Base-by-base conservation (phyloP, 257 asterid species). In the Henckelia pumila region DNA sequence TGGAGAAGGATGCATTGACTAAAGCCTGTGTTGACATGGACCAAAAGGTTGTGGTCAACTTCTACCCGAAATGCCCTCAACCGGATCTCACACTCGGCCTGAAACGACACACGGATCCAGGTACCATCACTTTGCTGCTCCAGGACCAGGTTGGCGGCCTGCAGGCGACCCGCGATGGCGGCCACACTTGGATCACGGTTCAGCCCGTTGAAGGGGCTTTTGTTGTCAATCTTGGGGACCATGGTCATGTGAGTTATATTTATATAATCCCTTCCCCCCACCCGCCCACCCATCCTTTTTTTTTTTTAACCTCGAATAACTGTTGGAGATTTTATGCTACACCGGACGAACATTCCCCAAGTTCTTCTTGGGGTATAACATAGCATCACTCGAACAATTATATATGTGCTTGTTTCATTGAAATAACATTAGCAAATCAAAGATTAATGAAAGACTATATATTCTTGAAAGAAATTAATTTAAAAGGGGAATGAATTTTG, bases 141-240 rank as follows among this genome's bases (percentile, higher is more conserved):
- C 97, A 94, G 63, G 99, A 94, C 55, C 88, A 81, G 59, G 96
- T 94, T 22, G 99, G 97, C 10, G 99, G 99, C 35, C 83, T 93
- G 16, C 99, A 93, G 59, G 96, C 92, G 56, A 94, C 99, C 63
- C 86, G 81, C 9, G 97, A 90, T 24, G 96, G 81, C 1, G 99
- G 99, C 28, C 70, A 80, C 37, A 82, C 86, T 3, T 93, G 99
- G 99, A 88, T 94, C 74, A 94, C 99, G 19, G 95, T 91, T 23
- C 88, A 83, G 75, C 99, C 99, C 0, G 79, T 94, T 4, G 73
- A 78, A 6, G 99, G 95, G 5, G 99, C 96, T 26, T 83, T 94
- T 62, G 99, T 94, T 8, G 92, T 94, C 64, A 94, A 94, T 61
- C 91, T 94, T 20, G 97, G 99, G 1, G 97, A 94, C 78, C 93